Percentiles rank a stretch among this genome's conserved stretches.
Evolutionary conservation across 1,139 yeast species (phyloP).

Genomic region (Petasospora fabianii): DNA sequence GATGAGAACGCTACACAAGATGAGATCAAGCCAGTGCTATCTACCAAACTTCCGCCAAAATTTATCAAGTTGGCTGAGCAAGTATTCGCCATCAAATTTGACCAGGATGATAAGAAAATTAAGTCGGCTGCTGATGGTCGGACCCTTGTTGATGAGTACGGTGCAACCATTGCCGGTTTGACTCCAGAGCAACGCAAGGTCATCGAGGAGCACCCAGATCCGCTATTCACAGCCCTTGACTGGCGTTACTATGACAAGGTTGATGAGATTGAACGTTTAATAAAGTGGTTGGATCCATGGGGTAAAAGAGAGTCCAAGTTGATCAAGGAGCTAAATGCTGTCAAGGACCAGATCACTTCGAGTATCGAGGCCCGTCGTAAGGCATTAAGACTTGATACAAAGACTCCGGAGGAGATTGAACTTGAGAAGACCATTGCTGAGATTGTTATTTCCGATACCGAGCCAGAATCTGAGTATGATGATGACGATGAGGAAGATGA

Average conservation of each 20-base stretch:
- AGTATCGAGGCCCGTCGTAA: conserved; percentile 60
- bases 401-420: conserved; percentile 41
- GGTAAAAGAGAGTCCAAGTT: conserved; percentile 74
- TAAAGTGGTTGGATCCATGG: conserved; percentile 68
- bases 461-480: conserved; percentile 30
- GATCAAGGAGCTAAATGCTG: conserved; percentile 54
- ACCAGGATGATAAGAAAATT: conserved; percentile 16
- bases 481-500: conserved; percentile 21
- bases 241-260: conserved; percentile 74
- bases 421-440: conserved; percentile 39
- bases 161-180: conserved; percentile 36
- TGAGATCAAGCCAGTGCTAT: conserved; percentile 15
- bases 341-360: conserved; percentile 50
- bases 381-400: conserved; percentile 42
- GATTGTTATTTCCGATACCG: conserved; percentile 33
- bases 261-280: conserved; percentile 53
- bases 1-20: conserved; percentile 28
- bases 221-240: conserved; percentile 45
- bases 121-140: conserved; percentile 14
- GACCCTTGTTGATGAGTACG: conserved; percentile 37
- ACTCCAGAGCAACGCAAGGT: conserved; percentile 56
- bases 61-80: conserved; percentile 25
- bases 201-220: conserved; percentile 62
- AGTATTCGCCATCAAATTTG: conserved; percentile 29
- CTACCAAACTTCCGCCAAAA: conserved; percentile 19